phyloP scores from a whole-genome alignment of 2,329 filamentous ascomycete species.

The Myriosclerotinia duriaeana region DNA sequence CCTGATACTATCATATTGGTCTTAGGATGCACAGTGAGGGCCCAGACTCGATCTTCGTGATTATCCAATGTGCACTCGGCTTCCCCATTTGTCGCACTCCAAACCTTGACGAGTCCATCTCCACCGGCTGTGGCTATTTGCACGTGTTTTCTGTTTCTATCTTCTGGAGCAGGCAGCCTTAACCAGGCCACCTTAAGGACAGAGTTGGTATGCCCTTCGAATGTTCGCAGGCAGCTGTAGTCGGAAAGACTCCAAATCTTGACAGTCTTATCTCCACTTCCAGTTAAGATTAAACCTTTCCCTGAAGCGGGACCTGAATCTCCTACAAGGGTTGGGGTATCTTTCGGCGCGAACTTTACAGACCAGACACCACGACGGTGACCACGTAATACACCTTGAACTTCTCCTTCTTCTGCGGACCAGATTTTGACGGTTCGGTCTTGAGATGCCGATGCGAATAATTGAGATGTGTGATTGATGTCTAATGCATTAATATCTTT shows the following conservation, averaged over 20 bases:
- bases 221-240: constrained; percentile 88
- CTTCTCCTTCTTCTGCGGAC: constrained; percentile 85
- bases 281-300: constrained; percentile 82
- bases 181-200: constrained; percentile 94
- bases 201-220: constrained; percentile 95
- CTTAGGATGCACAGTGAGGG: constrained; percentile 69
- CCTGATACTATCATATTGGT: constrained; percentile 81
- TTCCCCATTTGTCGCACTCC: constrained; percentile 85
- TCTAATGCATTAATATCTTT: constrained; percentile 98
- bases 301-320: constrained; percentile 71
- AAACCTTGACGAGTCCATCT: constrained; percentile 94
- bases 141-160: constrained; percentile 58
- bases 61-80: constrained; percentile 89
- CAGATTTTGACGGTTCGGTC: constrained; percentile 97
- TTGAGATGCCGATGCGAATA: constrained; percentile 95
- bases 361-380: constrained; percentile 97
- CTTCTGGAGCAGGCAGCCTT: constrained; percentile 49
- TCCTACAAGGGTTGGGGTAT: constrained; percentile 70
- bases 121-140: constrained; percentile 85
- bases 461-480: constrained; percentile 67
- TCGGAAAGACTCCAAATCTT: constrained; percentile 92
- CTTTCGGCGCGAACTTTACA: constrained; percentile 80
- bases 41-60: constrained; percentile 95
- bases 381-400: constrained; percentile 85
- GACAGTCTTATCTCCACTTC: constrained; percentile 92